Base-by-base conservation (phyloP, 2,329 filamentous ascomycete genomes). In the Rutstroemia sp. region DNA sequence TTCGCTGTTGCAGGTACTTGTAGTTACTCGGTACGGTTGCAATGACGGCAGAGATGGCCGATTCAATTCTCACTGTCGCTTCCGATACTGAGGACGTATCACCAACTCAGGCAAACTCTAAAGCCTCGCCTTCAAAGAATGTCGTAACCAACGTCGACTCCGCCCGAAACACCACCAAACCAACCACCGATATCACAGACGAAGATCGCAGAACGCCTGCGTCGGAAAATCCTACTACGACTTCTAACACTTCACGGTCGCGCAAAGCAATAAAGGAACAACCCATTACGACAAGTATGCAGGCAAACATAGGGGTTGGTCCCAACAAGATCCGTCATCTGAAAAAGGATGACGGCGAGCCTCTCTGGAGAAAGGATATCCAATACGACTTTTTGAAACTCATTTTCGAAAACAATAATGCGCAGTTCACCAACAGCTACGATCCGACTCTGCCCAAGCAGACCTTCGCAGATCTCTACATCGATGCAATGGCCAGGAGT, bases 401-500 rank as follows among this genome's bases (percentile, higher is more conserved):
- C 50, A 84, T 95, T 61, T 94, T 95, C 69, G 86, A 92, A 68
- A 81, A 94, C 67, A 78, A 87, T 1, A 70, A 76, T 52, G 76
- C 75, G 61, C 91, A 91, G 68, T 99, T 99, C 71, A 95, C 90
- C 68, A 95, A 95, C 70, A 88, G 88, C 70, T 95, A 92, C 71
- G 71, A 76, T 3, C 72, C 75, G 6, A 69, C 66, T 49, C 68
- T 77, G 17, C 81, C 81, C 57, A 85, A 86, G 67, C 84, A 88
- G 67, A 88, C 82, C 63, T 99, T 99, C 71, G 92, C 94, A 59
- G 92, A 97, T 71, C 83, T 99, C 59, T 99, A 99, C 73, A 92
- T 99, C 67, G 94, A 97, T 73, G 92, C 94, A 59, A 97, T 99
- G 92, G 91, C 94, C 3, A 84, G 91, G 71, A 99, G 94, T 75